Percentiles rank a stretch among this genome's conserved stretches.
Evolutionary conservation across 1,284 basidiomycete species (phyloP).

Genomic region (Amylostereum chailletii): DNA sequence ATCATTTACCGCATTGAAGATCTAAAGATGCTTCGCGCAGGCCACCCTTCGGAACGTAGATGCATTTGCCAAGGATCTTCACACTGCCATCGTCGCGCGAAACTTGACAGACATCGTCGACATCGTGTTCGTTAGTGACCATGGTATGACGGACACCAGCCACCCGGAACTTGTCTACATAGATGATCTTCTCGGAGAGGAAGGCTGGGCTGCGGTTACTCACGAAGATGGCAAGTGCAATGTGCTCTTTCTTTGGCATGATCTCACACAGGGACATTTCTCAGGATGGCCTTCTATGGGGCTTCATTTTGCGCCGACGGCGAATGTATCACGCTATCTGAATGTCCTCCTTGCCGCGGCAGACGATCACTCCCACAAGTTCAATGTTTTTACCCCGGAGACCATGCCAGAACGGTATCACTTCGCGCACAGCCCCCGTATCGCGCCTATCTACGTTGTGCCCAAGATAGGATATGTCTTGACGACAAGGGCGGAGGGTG

Average conservation of each 20-base stretch:
- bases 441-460: conserved; percentile 83
- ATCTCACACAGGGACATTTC: no score
- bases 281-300: conserved; percentile 81
- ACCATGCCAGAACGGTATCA: conserved; percentile 80
- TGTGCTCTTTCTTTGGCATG: no score
- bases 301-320: conserved; percentile 57
- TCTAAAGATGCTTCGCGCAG: conserved; percentile 26
- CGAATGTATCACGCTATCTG: conserved; percentile 50
- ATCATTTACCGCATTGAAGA: neutral
- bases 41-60: conserved; percentile 66
- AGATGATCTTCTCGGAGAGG: conserved; percentile 73
- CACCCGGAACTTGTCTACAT: conserved; percentile 71
- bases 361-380: conserved; percentile 46
- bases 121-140: conserved; percentile 86
- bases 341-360: conserved; percentile 44
- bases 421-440: conserved; percentile 61
- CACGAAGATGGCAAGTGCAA: conserved; percentile 56
- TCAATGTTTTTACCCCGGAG: conserved; percentile 71
- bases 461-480: conserved; percentile 72
- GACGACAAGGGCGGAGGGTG: conserved; percentile 53
- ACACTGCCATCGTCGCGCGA: conserved; percentile 52
- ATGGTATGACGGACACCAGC: conserved; percentile 87
- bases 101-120: conserved; percentile 81
- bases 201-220: conserved; percentile 52
- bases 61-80: conserved; percentile 63